These are phyloP conservation scores for Microstegium vimineum DNA, from an alignment of 176 grass and related monocot genomes.

Conservation along the genomic window DNA sequence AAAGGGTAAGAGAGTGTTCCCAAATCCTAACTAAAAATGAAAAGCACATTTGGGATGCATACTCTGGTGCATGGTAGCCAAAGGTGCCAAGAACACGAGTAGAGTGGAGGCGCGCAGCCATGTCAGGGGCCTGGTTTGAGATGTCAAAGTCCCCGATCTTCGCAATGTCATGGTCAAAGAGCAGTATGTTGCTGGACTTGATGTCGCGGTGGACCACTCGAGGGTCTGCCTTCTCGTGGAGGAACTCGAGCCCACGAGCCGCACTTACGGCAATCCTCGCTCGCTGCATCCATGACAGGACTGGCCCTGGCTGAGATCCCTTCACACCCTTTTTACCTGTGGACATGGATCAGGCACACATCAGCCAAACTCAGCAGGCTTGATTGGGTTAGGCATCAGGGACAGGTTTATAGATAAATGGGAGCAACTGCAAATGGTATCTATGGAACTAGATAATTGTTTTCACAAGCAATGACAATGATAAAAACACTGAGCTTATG, in stretches of 20 bases:
- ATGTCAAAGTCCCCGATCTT: constrained; percentile 70
- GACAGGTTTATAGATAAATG: neutral
- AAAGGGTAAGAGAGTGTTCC: neutral
- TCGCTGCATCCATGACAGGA: constrained; percentile 62
- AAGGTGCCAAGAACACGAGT: constrained; percentile 87
- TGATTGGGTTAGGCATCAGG: neutral
- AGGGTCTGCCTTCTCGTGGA: constrained; percentile 74
- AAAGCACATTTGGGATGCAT: constrained; percentile 16
- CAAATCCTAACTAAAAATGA: neutral
- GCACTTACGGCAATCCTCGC: constrained; percentile 59
- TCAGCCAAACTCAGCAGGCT: neutral
- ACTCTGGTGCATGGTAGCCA: constrained; percentile 91
- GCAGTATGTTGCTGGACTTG: constrained; percentile 85
- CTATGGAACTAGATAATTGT: neutral
- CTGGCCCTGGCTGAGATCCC: constrained; percentile 66
- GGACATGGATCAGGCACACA: neutral
- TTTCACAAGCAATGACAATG: neutral
- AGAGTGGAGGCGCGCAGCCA: constrained; percentile 81
- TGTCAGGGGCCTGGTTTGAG: constrained; percentile 78
- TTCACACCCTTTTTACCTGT: constrained; percentile 81
- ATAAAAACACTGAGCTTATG: neutral
- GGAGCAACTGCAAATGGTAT: neutral
- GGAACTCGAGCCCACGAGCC: constrained; percentile 66
- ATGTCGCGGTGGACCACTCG: constrained; percentile 79
- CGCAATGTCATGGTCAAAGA: constrained; percentile 60